Base-by-base conservation (phyloP, 352 stramenopile species). In the Pythium insidiosum region DNA sequence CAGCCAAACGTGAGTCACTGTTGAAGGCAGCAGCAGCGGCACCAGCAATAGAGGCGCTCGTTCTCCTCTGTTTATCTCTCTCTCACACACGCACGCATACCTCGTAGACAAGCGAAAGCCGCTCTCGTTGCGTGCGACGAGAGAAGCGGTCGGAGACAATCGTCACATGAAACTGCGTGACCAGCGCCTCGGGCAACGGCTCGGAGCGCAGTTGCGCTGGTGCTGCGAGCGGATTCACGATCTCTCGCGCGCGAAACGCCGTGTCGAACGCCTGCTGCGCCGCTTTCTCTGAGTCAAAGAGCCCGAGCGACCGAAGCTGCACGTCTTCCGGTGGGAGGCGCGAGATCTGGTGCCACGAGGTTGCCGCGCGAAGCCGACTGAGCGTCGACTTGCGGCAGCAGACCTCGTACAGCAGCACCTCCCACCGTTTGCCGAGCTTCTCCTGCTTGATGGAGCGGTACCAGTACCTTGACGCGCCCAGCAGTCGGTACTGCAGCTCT, bases 381-480 rank as follows among this genome's bases (percentile, higher is more conserved):
- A 57, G 15, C 3, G 46, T 69, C 13, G 75, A 76, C 24, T 66
- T 72, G 9, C 72, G 66, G 25, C 58, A 80, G 3, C 53, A 52
- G 3, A 76, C 24, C n/a, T 86, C 56, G 42, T 75, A 88, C 19
- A 72, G 45, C 43, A 66, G 67, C 0, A 67, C 73, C 30, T 82
- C 61, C 78, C 78, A 90, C 20, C 61, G 65, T 43, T 73, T 76
- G 21, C 55, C 56, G n/a, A 38, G 53, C 25, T 78, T 77, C 31
- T 88, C 73, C 47, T 82, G 76, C 36, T 87, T 88, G 2, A 91
- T 45, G 3, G 50, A 72, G 1, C 66, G 57, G 33, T 68, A 79
- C 75, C 79, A 89, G 50, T 88, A 91, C 49, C 70, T 57, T 19
- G 63, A 75, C 1, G 68, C 55, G 6, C 79, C 79, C 0, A 89